Evolutionary conservation across 345 rosid genomes (phyloP).

Genomic region (Corymbia maculata): DNA sequence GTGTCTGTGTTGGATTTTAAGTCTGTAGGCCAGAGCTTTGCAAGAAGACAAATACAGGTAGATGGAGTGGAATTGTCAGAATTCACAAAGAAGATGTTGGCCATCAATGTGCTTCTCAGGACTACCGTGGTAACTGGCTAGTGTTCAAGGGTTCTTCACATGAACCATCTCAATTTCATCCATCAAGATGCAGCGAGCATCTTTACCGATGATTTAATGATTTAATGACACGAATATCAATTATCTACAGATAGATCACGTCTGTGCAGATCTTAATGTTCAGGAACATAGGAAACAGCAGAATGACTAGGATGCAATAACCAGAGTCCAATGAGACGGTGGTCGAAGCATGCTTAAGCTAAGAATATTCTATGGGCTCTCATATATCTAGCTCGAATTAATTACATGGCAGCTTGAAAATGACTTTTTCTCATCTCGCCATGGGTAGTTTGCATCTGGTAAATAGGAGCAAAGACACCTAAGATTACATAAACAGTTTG

Average conservation of each 20-base stretch:
- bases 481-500: background rate
- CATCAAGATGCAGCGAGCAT: background rate
- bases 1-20: background rate
- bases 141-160: background rate
- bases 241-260: background rate
- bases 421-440: background rate
- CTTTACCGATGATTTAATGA: background rate
- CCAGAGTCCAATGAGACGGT: background rate
- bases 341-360: background rate
- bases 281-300: background rate
- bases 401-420: background rate
- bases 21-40: background rate
- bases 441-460: background rate
- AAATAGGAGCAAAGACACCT: background rate
- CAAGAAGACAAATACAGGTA: background rate
- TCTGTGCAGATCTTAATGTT: background rate
- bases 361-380: background rate
- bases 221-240: background rate
- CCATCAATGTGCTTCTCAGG: background rate
- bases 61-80: background rate
- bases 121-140: background rate
- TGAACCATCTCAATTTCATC: background rate
- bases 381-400: background rate
- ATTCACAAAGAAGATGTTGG: background rate
- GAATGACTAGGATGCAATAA: background rate